Conservation (phyloP, 2,329 filamentous ascomycete genomes). For the Xylaria sp. region DNA sequence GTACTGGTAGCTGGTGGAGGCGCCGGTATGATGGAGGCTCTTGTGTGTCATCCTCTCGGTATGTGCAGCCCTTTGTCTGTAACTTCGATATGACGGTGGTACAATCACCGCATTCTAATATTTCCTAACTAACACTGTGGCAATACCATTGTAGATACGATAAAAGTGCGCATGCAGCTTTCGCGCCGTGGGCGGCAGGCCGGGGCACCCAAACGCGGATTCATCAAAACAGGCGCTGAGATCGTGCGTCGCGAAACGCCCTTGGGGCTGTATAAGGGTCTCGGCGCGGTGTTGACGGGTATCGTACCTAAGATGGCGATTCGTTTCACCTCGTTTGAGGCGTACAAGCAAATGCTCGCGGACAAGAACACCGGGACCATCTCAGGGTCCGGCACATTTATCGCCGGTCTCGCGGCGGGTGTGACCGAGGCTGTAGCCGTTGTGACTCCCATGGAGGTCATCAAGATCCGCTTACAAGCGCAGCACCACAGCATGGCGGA, state of each 20-base stretch:
- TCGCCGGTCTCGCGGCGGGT: conserved; percentile 84
- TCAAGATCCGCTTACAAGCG: conserved; percentile 97
- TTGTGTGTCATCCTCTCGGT: conserved; percentile 94
- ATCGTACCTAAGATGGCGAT: conserved; percentile 99
- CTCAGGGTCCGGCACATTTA: conserved; percentile 70
- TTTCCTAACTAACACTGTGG: not conserved
- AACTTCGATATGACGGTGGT: not conserved
- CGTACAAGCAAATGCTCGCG: conserved; percentile 85
- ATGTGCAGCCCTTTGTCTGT: conserved; percentile 36
- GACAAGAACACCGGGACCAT: conserved; percentile 70
- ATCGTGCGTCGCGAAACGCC: conserved; percentile 92
- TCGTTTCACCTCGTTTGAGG: conserved; percentile 95
- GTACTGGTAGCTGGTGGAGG: conserved; percentile 78
- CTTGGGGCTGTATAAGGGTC: conserved; percentile 92
- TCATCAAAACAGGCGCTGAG: conserved; percentile 81
- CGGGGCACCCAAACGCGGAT: conserved; percentile 85
- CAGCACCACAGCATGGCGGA: conserved; percentile 98
- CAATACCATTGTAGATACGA: conserved; percentile 68
- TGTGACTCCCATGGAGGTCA: conserved; percentile 98
- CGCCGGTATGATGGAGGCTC: conserved; percentile 99
- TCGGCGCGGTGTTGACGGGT: conserved; percentile 94
- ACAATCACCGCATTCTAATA: not conserved
- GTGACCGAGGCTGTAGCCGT: conserved; percentile 96
- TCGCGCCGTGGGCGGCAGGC: conserved; percentile 83
- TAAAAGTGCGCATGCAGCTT: conserved; percentile 99